Conservation (phyloP, 805 yeast species). For the Spathaspora boniae region DNA sequence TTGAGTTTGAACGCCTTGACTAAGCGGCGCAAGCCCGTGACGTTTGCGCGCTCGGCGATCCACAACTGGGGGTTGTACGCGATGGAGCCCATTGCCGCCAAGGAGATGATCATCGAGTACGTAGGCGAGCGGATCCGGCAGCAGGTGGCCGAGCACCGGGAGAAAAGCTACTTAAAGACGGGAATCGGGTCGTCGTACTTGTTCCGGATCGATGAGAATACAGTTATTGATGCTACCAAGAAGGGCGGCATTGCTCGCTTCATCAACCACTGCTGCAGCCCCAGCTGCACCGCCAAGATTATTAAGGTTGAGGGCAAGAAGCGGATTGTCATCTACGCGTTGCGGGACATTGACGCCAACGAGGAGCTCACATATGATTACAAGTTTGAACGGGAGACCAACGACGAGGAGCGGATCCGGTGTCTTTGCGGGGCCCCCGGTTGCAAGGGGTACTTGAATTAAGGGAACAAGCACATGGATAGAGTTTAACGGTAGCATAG, state of each 20-base stretch:
- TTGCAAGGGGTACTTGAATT: constrained; percentile 90
- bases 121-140: constrained; percentile 94
- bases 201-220: constrained; percentile 88
- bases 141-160: constrained; percentile 91
- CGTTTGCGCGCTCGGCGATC: constrained; percentile 95
- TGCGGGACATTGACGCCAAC: constrained; percentile 80
- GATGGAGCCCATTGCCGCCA: constrained; percentile 89
- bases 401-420: constrained; percentile 80
- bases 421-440: constrained; percentile 95
- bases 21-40: constrained; percentile 87
- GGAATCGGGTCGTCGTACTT: constrained; percentile 96
- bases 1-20: constrained; percentile 82
- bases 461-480: constrained; percentile 2
- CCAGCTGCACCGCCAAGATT: constrained; percentile 95
- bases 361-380: constrained; percentile 95
- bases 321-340: constrained; percentile 91
- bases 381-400: constrained; percentile 87
- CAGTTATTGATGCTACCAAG: constrained; percentile 95
- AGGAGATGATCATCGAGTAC: constrained; percentile 96
- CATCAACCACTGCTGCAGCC: constrained; percentile 95
- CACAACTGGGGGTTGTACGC: constrained; percentile 99
- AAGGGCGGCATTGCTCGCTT: constrained; percentile 96
- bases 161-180: constrained; percentile 74
- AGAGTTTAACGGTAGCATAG: not conserved
- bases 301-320: constrained; percentile 92